Percentiles rank a stretch among this genome's conserved stretches.
Evolutionary conservation across 768 basidiomycete species (phyloP).

Genomic region (Phylloporus arenicola): DNA sequence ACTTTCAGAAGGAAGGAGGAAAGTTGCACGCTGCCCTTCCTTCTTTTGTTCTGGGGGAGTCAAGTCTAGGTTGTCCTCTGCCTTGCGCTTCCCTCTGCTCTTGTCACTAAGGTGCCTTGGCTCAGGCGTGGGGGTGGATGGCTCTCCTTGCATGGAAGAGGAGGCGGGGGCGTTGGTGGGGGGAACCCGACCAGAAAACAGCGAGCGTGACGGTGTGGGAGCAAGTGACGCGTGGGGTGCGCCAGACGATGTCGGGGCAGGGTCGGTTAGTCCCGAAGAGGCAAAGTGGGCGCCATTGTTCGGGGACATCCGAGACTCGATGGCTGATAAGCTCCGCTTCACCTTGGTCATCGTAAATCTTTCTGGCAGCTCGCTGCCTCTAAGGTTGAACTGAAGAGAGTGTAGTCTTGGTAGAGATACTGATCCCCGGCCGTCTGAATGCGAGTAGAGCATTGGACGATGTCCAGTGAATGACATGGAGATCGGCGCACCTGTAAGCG

Average conservation of each 20-base stretch:
- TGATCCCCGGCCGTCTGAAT: constrained; percentile 15
- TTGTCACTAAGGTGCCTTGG: constrained; percentile 30
- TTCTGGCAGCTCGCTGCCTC: constrained; percentile 8
- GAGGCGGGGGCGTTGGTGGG: constrained; percentile 8
- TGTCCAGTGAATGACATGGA: neutral
- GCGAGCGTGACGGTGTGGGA: constrained; percentile 17
- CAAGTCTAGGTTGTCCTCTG: constrained; percentile 63
- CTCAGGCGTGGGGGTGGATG: constrained; percentile 32
- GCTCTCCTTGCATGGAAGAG: constrained; percentile 16
- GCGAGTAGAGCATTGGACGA: neutral
- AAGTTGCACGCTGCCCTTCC: constrained; percentile 50
- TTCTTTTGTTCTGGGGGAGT: constrained; percentile 62
- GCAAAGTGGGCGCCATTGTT: constrained; percentile 10
- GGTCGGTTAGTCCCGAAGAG: constrained; percentile 17
- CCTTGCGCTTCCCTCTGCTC: constrained; percentile 63
- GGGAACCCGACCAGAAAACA: constrained; percentile 10
- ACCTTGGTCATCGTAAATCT: constrained; percentile 16
- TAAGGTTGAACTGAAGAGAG: constrained; percentile 21
- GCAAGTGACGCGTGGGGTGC: constrained; percentile 9
- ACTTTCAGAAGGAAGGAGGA: constrained; percentile 50
- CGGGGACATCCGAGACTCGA: constrained; percentile 15
- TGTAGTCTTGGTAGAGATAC: constrained; percentile 8
- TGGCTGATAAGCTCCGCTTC: constrained; percentile 24
- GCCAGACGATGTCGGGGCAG: constrained; percentile 10
- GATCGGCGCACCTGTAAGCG: constrained; percentile 19